These are phyloP conservation scores for Cyberlindnera maritima DNA, from an alignment of 805 yeast species.

Conservation along the genomic window DNA sequence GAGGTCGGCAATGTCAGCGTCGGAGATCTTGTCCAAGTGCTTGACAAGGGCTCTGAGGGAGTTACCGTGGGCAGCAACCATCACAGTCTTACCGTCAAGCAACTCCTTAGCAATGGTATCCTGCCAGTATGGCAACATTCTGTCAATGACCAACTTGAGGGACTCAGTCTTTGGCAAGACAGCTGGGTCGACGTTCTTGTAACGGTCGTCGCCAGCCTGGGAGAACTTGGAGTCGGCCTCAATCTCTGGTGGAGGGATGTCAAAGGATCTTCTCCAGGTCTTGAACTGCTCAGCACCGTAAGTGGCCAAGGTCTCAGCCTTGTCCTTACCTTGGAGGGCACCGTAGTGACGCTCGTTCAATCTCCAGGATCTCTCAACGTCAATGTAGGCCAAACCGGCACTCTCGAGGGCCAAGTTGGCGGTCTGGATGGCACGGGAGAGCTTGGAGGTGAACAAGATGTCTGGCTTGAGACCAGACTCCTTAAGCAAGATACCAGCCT, in stretches of 20 bases:
- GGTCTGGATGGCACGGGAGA: conserved; percentile 94
- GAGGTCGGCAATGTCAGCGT: conserved; percentile 86
- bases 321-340: conserved; percentile 97
- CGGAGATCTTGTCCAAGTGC: conserved; percentile 92
- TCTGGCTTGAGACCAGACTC: conserved; percentile 86
- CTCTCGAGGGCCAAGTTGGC: conserved; percentile 89
- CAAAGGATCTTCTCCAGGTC: conserved; percentile 96
- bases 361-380: conserved; percentile 95
- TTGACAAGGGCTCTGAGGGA: conserved; percentile 95
- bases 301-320: conserved; percentile 84
- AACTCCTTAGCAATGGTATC: conserved; percentile 84
- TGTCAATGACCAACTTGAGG: conserved; percentile 89
- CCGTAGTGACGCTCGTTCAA: conserved; percentile 99
- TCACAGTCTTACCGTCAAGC: conserved; percentile 82
- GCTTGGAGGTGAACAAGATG: conserved; percentile 83
- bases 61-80: conserved; percentile 98
- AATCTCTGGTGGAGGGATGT: conserved; percentile 92
- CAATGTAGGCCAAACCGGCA: conserved; percentile 88
- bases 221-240: conserved; percentile 76
- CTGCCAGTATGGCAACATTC: conserved; percentile 96
- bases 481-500: conserved; percentile 90
- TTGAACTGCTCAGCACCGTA: conserved; percentile 93
- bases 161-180: conserved; percentile 95
- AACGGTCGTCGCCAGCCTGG: conserved; percentile 83
- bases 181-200: conserved; percentile 76